Conservation (phyloP, 2,329 filamentous ascomycete species). For the Torrubiellomyces zombiae region DNA sequence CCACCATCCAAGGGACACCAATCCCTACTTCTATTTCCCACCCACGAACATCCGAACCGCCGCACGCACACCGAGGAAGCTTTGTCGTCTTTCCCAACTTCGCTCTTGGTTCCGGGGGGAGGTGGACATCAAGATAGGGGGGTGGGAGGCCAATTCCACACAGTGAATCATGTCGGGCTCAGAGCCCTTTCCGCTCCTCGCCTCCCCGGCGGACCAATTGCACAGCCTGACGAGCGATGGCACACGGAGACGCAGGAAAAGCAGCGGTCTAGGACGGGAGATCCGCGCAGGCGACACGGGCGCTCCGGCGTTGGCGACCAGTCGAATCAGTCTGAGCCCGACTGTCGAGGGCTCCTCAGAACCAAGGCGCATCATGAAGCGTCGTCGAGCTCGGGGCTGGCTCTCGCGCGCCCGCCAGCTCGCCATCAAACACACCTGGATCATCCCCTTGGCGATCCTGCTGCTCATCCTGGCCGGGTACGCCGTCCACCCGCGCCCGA, state of each 20-base stretch:
- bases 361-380: slow-evolving; percentile 31
- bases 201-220: slow-evolving; percentile 31
- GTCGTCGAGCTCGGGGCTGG: slow-evolving; percentile 36
- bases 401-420: slow-evolving; percentile 31
- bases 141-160: not conserved
- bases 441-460: slow-evolving; percentile 52
- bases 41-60: not conserved
- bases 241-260: slow-evolving; percentile 35
- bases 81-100: not conserved
- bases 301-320: slow-evolving; percentile 35
- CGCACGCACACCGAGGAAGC: not conserved
- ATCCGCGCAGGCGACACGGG: slow-evolving; percentile 39
- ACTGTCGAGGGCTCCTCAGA: slow-evolving; percentile 9
- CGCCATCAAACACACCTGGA: slow-evolving; percentile 44
- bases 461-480: slow-evolving; percentile 49
- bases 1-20: no score
- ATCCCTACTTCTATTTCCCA: not conserved
- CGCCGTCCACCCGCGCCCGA: slow-evolving; percentile 55
- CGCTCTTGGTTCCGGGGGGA: not conserved
- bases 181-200: slow-evolving; percentile 40
- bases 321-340: slow-evolving; percentile 26
- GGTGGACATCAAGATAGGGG: no score
- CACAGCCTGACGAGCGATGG: slow-evolving; percentile 21
- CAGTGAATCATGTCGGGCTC: slow-evolving; percentile 20
- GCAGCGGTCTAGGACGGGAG: slow-evolving; percentile 35